Conservation (phyloP, 257 asterid species). For the Hygrophila difformis region DNA sequence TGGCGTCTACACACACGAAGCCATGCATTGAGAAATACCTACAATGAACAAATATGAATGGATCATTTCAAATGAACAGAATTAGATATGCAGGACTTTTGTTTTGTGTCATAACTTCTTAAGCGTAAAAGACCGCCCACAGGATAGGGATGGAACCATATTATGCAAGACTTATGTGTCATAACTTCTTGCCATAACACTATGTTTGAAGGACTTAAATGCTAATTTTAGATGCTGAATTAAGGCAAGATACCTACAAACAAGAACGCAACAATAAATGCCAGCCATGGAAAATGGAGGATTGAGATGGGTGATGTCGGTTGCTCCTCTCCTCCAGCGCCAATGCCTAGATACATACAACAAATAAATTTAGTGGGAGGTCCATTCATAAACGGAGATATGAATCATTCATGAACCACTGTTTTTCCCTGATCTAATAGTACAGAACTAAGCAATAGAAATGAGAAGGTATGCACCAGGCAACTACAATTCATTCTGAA, state of each 20-base stretch:
- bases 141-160: too few relatives aligned
- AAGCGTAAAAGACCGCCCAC: too few relatives aligned
- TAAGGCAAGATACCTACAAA: conserved; percentile 92
- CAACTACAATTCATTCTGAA: neutral
- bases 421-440: neutral
- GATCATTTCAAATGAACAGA: neutral
- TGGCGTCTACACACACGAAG: conserved; percentile 81
- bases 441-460: neutral
- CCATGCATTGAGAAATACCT: conserved; percentile 95
- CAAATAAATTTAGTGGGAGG: conserved; percentile 7
- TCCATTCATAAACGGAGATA: neutral
- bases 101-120: neutral
- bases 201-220: too few relatives aligned
- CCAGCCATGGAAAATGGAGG: conserved; percentile 76
- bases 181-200: too few relatives aligned
- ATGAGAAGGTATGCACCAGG: neutral
- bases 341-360: conserved; percentile 57
- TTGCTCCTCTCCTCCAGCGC: conserved; percentile 99
- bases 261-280: conserved; percentile 71
- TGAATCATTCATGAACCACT: conserved; percentile 5
- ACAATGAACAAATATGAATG: conserved; percentile 17
- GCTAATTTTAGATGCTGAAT: conserved; percentile 29
- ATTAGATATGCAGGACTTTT: too few relatives aligned
- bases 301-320: conserved; percentile 54
- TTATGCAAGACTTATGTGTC: too few relatives aligned